Evolutionary conservation across 768 basidiomycete species (phyloP).

Genomic region (Tylopilus vinaceipallidus): DNA sequence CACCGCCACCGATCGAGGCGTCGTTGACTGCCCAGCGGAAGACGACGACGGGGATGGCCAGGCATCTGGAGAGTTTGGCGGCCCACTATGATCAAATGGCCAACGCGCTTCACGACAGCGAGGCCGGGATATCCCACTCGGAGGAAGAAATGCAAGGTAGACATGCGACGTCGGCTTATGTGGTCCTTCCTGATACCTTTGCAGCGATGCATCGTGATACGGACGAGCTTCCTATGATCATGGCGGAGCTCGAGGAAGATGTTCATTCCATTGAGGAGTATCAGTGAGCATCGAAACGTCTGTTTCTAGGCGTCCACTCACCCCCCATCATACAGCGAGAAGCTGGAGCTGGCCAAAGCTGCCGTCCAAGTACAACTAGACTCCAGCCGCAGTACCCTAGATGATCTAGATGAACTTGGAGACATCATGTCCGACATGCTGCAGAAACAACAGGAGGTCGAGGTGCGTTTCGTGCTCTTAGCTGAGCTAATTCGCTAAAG

Average conservation of each 20-base stretch:
- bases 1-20: slow-evolving; percentile 43
- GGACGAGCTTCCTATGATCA: slow-evolving; percentile 71
- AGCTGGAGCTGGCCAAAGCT: slow-evolving; percentile 45
- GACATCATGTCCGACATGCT: slow-evolving; percentile 81
- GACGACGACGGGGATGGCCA: slow-evolving; percentile 65
- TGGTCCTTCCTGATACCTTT: background rate
- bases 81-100: slow-evolving; percentile 80
- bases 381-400: slow-evolving; percentile 47
- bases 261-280: slow-evolving; percentile 49
- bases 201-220: slow-evolving; percentile 81
- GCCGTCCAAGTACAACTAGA: slow-evolving; percentile 47
- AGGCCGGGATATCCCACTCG: slow-evolving; percentile 62
- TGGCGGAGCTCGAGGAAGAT: slow-evolving; percentile 66
- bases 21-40: slow-evolving; percentile 49
- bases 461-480: slow-evolving; percentile 41
- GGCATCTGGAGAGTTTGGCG: slow-evolving; percentile 66
- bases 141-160: slow-evolving; percentile 71
- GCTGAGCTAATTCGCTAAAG: no score
- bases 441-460: slow-evolving; percentile 61
- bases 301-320: no score
- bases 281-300: slow-evolving; percentile 64
- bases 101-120: slow-evolving; percentile 59
- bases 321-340: slow-evolving; percentile 41
- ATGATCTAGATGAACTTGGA: slow-evolving; percentile 73
- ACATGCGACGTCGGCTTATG: no score